A percentile compares a stretch with the other conserved stretches of the same genome.
These are phyloP conservation scores for Alliaria petiolata DNA, from an alignment of 345 rosid genomes.

Conservation along the genomic window DNA sequence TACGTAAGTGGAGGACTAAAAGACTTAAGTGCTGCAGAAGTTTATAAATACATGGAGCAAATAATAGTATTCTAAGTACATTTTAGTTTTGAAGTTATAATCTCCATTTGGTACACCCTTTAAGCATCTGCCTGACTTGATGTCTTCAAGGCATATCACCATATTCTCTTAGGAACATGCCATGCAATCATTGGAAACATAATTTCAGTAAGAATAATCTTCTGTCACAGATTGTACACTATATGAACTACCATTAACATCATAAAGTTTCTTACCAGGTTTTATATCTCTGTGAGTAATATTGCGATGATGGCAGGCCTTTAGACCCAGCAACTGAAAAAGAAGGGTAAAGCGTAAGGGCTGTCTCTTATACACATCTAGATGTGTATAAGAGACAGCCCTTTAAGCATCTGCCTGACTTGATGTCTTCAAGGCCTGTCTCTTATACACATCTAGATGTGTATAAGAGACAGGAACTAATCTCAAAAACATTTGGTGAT, in stretches of 20 bases:
- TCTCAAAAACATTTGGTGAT: conserved; percentile 81
- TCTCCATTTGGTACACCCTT: conserved; percentile 57
- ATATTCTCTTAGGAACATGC: conserved; percentile 63
- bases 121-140: conserved; percentile 68
- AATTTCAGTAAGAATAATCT: conserved; percentile 8
- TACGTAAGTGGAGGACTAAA: neutral
- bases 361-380: too few relatives aligned
- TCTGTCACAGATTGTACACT: conserved; percentile 6
- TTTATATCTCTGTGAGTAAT: conserved; percentile 95
- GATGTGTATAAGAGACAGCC: too few relatives aligned
- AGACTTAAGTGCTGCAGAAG: neutral
- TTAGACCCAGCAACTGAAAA: conserved; percentile 71
- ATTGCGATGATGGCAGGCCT: conserved; percentile 91
- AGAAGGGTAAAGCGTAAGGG: neutral
- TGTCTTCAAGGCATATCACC: conserved; percentile 92
- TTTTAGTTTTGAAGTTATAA: conserved; percentile 54
- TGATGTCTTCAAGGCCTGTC: too few relatives aligned
- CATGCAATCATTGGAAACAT: conserved; percentile 11
- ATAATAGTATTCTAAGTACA: conserved; percentile 42
- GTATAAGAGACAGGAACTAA: conserved; percentile 53
- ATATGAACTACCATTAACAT: conserved; percentile 6
- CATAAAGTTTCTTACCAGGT: conserved; percentile 62
- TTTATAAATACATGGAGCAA: neutral
- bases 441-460: too few relatives aligned
- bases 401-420: too few relatives aligned